Conservation (phyloP, 2,329 filamentous ascomycete species). For the Talaromyces pinophilus region DNA sequence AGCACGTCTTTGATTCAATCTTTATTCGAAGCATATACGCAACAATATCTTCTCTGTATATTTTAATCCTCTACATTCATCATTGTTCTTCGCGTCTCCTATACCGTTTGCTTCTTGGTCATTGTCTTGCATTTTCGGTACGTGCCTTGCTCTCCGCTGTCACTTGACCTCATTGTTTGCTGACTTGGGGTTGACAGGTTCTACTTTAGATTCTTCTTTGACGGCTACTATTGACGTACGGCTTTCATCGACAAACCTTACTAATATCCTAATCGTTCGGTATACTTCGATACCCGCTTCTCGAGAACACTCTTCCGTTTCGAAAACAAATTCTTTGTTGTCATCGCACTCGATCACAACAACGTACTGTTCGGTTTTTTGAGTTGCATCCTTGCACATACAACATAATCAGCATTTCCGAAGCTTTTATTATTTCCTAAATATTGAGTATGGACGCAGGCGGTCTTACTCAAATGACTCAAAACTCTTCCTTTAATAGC, state of each 20-base stretch:
- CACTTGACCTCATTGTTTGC: neutral
- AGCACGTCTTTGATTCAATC: neutral
- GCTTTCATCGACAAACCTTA: slow-evolving; percentile 8
- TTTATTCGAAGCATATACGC: slow-evolving; percentile 23
- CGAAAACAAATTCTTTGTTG: slow-evolving; percentile 13
- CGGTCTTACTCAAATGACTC: slow-evolving; percentile 99
- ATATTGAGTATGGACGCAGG: slow-evolving; percentile 75
- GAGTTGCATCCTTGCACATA: slow-evolving; percentile 26
- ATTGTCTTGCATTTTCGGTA: slow-evolving; percentile 25
- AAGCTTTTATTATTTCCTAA: slow-evolving; percentile 29
- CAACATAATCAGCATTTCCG: slow-evolving; percentile 29
- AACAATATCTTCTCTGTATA: slow-evolving; percentile 20
- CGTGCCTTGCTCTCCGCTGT: slow-evolving; percentile 1
- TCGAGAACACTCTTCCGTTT: neutral
- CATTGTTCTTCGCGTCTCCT: slow-evolving; percentile 16
- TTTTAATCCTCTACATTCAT: slow-evolving; percentile 24
- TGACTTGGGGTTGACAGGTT: slow-evolving; percentile 5
- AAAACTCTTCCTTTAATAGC: slow-evolving; percentile 71
- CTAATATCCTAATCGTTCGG: slow-evolving; percentile 19
- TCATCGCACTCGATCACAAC: slow-evolving; percentile 11
- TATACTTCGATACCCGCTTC: slow-evolving; percentile 9
- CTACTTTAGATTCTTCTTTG: slow-evolving; percentile 19
- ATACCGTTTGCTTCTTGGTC: slow-evolving; percentile 22
- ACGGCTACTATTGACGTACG: slow-evolving; percentile 17
- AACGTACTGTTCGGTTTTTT: slow-evolving; percentile 11